Conservation (phyloP, 345 rosid species). For the Orychophragmus violaceus region DNA sequence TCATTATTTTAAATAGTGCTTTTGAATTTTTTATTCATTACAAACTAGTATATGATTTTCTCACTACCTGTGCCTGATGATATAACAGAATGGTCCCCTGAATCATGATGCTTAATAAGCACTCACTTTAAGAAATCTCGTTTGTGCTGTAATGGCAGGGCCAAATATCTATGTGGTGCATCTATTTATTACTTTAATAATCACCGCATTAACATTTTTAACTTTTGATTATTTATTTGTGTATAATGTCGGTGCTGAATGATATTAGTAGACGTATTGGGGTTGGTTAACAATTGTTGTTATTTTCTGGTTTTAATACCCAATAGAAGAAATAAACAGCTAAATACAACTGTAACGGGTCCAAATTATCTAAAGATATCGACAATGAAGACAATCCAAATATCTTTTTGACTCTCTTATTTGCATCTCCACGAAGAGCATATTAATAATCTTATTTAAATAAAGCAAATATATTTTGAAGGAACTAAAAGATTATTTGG, state of each 20-base stretch:
- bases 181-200: constrained; percentile 1
- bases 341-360: constrained; percentile 24
- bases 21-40: not conserved
- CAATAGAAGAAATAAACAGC: constrained; percentile 15
- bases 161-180: constrained; percentile 8
- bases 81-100: constrained; percentile 17
- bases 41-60: not conserved
- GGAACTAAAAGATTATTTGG: not conserved
- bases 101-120: constrained; percentile 9
- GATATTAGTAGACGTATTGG: constrained; percentile 17
- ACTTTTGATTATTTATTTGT: not conserved
- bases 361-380: constrained; percentile 12
- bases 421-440: not conserved
- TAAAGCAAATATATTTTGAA: not conserved
- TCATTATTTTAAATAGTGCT: not conserved
- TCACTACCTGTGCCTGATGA: constrained; percentile 2
- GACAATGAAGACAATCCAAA: constrained; percentile 16
- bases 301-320: constrained; percentile 14
- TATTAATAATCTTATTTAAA: not conserved
- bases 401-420: not conserved
- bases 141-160: constrained; percentile 3
- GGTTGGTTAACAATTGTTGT: constrained; percentile 21
- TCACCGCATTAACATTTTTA: constrained; percentile 6
- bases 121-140: constrained; percentile 13
- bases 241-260: constrained; percentile 27